phyloP scores from a whole-genome alignment of 306 rosid genomes.

The Citrullus mucosospermus region DNA sequence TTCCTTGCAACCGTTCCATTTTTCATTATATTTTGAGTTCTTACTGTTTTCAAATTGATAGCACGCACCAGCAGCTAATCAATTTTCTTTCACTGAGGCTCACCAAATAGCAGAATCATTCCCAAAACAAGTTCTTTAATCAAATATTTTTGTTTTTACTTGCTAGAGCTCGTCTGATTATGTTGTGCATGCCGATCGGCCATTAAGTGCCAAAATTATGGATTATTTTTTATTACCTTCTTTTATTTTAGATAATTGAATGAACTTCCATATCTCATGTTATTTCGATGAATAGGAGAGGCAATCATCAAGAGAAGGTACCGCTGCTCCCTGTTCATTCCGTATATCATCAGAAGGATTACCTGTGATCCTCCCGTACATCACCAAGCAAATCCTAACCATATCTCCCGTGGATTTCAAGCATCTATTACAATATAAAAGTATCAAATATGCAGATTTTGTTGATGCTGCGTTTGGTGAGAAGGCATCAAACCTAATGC shows the following conservation, averaged over 20 bases:
- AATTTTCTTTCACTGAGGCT: not conserved
- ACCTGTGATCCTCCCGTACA: constrained; percentile 70
- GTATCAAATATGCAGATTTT: constrained; percentile 72
- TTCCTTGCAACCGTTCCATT: constrained; percentile 9
- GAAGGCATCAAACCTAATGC: constrained; percentile 52
- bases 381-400: constrained; percentile 64
- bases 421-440: constrained; percentile 64
- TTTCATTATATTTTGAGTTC: not conserved
- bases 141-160: not conserved
- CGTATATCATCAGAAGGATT: constrained; percentile 93
- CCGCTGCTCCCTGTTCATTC: constrained; percentile 61
- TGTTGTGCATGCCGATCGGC: not conserved
- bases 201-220: not conserved
- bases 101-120: not conserved
- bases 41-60: not conserved
- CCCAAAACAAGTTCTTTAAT: not conserved
- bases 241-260: not conserved
- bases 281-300: constrained; percentile 46
- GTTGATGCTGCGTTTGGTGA: constrained; percentile 56
- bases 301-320: constrained; percentile 85
- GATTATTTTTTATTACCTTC: not conserved
- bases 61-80: not conserved
- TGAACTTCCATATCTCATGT: not conserved
- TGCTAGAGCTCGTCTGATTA: not conserved
- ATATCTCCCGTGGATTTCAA: constrained; percentile 68